Conservation (phyloP, 2,329 filamentous ascomycete species). For the Onygenales sp. region DNA sequence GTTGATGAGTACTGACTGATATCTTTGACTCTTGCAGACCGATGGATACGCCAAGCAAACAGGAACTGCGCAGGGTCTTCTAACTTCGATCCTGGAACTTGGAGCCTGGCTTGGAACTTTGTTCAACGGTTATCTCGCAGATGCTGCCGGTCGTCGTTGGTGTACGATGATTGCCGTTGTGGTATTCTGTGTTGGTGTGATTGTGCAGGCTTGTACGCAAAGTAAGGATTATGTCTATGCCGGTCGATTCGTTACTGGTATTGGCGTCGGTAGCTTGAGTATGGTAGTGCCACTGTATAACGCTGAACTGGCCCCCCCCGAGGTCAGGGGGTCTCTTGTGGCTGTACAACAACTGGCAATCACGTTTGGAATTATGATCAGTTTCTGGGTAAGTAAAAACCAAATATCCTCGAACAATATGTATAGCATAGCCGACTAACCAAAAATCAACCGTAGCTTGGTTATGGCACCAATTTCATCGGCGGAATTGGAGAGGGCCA, state of each 20-base stretch:
- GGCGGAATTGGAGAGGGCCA: slow-evolving; percentile 40
- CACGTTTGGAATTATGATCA: slow-evolving; percentile 34
- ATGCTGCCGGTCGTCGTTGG: slow-evolving; percentile 53
- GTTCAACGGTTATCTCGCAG: slow-evolving; percentile 28
- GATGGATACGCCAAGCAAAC: slow-evolving; percentile 18
- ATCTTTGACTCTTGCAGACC: slow-evolving; percentile 11
- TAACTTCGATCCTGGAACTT: slow-evolving; percentile 33
- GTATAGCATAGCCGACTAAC: too few species aligned
- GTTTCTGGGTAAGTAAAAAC: slow-evolving; percentile 34
- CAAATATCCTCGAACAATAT: too few species aligned
- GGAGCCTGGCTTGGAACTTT: slow-evolving; percentile 31
- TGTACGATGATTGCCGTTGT: slow-evolving; percentile 64
- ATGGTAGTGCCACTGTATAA: slow-evolving; percentile 32
- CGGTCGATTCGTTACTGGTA: slow-evolving; percentile 30
- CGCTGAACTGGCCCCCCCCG: slow-evolving; percentile 27
- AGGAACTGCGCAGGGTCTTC: slow-evolving; percentile 21
- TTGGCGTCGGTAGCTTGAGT: slow-evolving; percentile 31
- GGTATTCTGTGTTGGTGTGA: slow-evolving; percentile 63
- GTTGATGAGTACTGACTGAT: slow-evolving; percentile 13
- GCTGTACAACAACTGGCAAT: slow-evolving; percentile 33
- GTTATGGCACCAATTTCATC: slow-evolving; percentile 59
- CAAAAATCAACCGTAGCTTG: slow-evolving; percentile 38
- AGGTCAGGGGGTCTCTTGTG: slow-evolving; percentile 32
- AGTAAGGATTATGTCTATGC: slow-evolving; percentile 40
- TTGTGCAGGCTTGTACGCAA: slow-evolving; percentile 61